phyloP scores from a whole-genome alignment of 495 filamentous ascomycete genomes.

The Massariosphaeria phaeospora region DNA sequence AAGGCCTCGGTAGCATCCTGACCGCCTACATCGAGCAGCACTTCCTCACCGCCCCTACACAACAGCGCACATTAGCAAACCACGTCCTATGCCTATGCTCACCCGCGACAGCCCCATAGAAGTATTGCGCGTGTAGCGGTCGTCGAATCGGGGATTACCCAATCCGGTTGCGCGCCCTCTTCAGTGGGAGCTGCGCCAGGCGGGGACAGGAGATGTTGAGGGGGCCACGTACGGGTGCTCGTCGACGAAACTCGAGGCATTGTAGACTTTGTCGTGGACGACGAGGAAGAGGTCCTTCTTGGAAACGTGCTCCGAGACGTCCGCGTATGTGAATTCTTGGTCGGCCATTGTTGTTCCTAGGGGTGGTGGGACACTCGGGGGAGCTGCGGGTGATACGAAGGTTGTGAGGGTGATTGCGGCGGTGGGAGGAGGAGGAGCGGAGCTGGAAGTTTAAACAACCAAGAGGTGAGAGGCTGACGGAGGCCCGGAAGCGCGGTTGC shows the following conservation, averaged over 20 bases:
- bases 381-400: neutral
- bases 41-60: slow-evolving; percentile 91
- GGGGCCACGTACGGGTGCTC: slow-evolving; percentile 80
- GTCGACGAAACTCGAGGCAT: slow-evolving; percentile 80
- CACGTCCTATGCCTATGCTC: neutral
- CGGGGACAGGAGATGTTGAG: neutral
- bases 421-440: neutral
- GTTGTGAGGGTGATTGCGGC: too few species aligned
- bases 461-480: neutral
- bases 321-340: slow-evolving; percentile 75
- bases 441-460: neutral
- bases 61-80: neutral
- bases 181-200: neutral
- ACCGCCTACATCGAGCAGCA: slow-evolving; percentile 90
- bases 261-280: slow-evolving; percentile 95
- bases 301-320: slow-evolving; percentile 79
- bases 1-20: slow-evolving; percentile 98
- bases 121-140: neutral
- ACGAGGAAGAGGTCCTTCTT: slow-evolving; percentile 96
- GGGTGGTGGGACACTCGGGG: neutral
- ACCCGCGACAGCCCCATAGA: neutral
- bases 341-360: slow-evolving; percentile 30
- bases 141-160: neutral
- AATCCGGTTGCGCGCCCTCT: neutral
- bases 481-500: neutral